These are phyloP conservation scores for Prunus mira DNA, from an alignment of 306 rosid species.

Conservation along the genomic window DNA sequence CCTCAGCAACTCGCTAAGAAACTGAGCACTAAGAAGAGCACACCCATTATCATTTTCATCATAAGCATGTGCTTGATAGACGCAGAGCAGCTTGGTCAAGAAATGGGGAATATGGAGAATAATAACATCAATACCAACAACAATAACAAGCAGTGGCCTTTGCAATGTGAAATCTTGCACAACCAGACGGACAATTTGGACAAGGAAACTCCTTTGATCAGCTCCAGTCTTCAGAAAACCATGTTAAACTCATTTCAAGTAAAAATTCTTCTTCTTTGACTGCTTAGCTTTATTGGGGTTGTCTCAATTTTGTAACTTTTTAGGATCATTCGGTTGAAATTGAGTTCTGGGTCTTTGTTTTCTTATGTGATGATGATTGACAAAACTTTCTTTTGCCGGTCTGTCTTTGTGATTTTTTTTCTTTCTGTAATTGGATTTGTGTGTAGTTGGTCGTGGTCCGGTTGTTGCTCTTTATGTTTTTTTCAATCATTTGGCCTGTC, in stretches of 20 bases:
- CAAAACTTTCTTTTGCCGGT: not conserved
- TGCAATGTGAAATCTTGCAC: slow-evolving; percentile 55
- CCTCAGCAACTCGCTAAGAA: slow-evolving; percentile 34
- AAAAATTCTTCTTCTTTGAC: slow-evolving; percentile 6
- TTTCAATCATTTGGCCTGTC: not conserved
- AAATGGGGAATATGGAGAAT: slow-evolving; percentile 33
- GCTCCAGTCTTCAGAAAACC: slow-evolving; percentile 33
- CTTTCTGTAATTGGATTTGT: too few relatives aligned
- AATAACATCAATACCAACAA: slow-evolving; percentile 22
- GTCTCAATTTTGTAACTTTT: slow-evolving; percentile 5
- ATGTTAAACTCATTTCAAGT: slow-evolving; percentile 61
- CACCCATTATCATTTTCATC: slow-evolving; percentile 9
- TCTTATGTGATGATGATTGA: not conserved
- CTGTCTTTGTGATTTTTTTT: not conserved
- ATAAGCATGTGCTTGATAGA: slow-evolving; percentile 71
- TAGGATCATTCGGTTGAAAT: slow-evolving; percentile 8
- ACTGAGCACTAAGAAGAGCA: slow-evolving; percentile 16
- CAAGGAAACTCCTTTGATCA: slow-evolving; percentile 30
- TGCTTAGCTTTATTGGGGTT: slow-evolving; percentile 8
- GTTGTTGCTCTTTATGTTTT: not conserved
- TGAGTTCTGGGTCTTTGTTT: slow-evolving; percentile 5
- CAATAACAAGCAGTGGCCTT: slow-evolving; percentile 43
- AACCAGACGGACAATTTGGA: slow-evolving; percentile 49
- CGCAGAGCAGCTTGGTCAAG: slow-evolving; percentile 55
- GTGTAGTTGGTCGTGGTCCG: too few relatives aligned